phyloP scores from a whole-genome alignment of 108 stramenopile genomes.

The Discostella pseudostelligera region DNA sequence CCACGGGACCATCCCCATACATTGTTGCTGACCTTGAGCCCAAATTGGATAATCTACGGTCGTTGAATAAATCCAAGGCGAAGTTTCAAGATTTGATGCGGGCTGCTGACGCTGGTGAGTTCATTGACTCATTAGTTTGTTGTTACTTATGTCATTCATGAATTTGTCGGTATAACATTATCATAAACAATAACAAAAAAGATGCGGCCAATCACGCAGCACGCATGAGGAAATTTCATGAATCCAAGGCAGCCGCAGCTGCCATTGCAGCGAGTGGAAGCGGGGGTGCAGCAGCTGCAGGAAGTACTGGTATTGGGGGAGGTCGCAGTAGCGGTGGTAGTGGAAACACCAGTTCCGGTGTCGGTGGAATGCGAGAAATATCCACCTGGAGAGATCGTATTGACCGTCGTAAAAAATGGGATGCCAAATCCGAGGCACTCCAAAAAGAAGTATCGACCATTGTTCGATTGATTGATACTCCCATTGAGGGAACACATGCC shows the following conservation, averaged over 20 bases:
- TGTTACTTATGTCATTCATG: no score
- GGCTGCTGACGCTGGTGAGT: slow-evolving; percentile 26
- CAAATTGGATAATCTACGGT: slow-evolving; percentile 31
- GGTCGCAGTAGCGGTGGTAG: not conserved
- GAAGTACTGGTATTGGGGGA: not conserved
- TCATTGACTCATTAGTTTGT: not conserved
- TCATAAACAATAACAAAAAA: no score
- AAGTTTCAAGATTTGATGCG: slow-evolving; percentile 39
- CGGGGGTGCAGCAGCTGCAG: no score
- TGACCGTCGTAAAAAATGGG: slow-evolving; percentile 30
- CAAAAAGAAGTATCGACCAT: slow-evolving; percentile 34
- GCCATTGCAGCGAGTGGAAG: not conserved
- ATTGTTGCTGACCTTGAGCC: slow-evolving; percentile 22
- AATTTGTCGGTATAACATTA: no score
- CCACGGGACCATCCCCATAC: slow-evolving; percentile 17
- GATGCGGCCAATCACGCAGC: slow-evolving; percentile 37
- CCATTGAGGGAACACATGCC: slow-evolving; percentile 52
- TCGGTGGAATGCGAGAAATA: slow-evolving; percentile 5
- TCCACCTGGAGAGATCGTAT: slow-evolving; percentile 27
- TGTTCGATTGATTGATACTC: slow-evolving; percentile 15
- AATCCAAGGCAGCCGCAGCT: not conserved
- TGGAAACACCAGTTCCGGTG: not conserved
- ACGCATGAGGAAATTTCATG: slow-evolving; percentile 22
- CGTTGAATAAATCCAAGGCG: slow-evolving; percentile 29
- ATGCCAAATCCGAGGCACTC: slow-evolving; percentile 29